Evolutionary conservation across 345 rosid genomes (phyloP), one percentile per base, ranked within the genome.

Genomic region (Turritis glabra): DNA sequence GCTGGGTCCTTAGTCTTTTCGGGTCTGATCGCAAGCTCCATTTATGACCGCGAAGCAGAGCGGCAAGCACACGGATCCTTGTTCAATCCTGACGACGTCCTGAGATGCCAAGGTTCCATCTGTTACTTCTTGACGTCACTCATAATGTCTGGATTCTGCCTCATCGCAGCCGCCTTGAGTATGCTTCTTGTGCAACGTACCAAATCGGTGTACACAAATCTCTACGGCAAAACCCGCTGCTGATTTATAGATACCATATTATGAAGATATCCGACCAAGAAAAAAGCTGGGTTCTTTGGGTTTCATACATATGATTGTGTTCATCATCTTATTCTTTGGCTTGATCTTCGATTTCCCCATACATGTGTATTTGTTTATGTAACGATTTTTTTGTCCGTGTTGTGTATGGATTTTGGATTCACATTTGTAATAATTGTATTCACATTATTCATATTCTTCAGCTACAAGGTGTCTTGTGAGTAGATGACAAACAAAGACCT

Each of bases 1-100:
- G 90, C 92, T 0, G 95, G 98, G 54, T 88, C 98, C 0, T 87
- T 92, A 26, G 75, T 92, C 73, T 85, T 92, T 82, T 92, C 98
- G 1, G 91, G 98, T 59, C 50, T 90, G 27, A 83, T 92, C 8
- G 98, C 95, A 38, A 90, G 98, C 71, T 77, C 77, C 55, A 90
- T 90, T 38, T 90, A 93, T 29, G 98, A 93, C 73, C 69, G 44
- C 2, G 93, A 93, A 83, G 98, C 97, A 19, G 97, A 83, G 81
- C 85, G 75, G 71, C 98, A 92, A 81, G 88, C 86, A 52, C 81
- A 58, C 10, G 64, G 60, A 23, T 80, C 66, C 67, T 80, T 61
- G 58, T 69, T 64, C 56, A 71, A 43, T 5, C 23, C 55, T 33
- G 87, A 86, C 23, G 89, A 89, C 7, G 82, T 89, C 2, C 81